These are phyloP conservation scores for Vairimorpha apis DNA, from an alignment of 371 early-diverging fungal genomes.

Conservation along the genomic window DNA sequence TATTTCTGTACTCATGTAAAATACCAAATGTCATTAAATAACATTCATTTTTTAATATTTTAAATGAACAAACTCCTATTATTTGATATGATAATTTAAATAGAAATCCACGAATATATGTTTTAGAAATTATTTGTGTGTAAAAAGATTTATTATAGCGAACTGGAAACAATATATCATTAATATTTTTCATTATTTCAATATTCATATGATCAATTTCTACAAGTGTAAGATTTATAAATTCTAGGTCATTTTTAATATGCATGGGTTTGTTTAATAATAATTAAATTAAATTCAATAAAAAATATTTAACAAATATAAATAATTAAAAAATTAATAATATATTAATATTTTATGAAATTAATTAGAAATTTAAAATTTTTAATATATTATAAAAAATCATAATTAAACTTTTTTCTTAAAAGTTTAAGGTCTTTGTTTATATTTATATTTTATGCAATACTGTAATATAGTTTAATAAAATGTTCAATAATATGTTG, in stretches of 20 bases:
- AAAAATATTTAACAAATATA: neutral
- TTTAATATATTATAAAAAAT: neutral
- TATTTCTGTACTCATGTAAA: neutral
- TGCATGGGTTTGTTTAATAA: no score
- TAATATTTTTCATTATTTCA: neutral
- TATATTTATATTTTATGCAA: no score
- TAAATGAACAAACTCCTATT: constrained; percentile 9
- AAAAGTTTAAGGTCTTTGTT: no score
- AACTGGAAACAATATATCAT: constrained; percentile 9
- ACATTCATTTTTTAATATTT: neutral
- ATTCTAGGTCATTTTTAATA: no score
- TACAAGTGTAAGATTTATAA: no score
- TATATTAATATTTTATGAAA: neutral
- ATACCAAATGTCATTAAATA: constrained; percentile 37
- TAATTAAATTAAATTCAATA: no score
- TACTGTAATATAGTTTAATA: no score
- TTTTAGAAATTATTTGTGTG: neutral
- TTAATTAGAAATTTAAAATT: neutral
- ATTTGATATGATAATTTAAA: neutral
- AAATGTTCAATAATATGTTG: no score
- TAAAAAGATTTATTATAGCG: neutral
- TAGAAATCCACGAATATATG: neutral
- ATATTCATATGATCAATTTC: constrained; percentile 3
- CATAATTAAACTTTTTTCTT: no score
- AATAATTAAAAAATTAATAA: no score